Evolutionary conservation across 208 protist genomes (phyloP), one percentile per base, ranked within the genome.

Genomic region (Baffinella frigidus): DNA sequence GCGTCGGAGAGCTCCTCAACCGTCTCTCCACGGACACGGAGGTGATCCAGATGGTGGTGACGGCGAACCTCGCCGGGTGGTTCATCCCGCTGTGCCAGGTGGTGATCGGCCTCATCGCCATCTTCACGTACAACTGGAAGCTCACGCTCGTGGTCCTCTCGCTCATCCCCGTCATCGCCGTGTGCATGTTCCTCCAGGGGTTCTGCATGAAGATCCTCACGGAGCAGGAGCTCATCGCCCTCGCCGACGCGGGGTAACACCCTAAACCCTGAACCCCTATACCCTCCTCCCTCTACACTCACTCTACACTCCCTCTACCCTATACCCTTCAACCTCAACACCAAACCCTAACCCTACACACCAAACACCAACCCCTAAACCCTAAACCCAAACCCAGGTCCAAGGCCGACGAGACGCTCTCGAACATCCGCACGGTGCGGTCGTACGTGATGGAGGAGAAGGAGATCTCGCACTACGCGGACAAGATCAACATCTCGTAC

Each of bases 111-210:
- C 33, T 92, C 17, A 92, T 92, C 72, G 89, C 89, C 64, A 92
- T 92, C 50, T 92, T 92, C 68, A 92, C 89, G 27, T 92, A 92
- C 89, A 92, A 92, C 89, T 92, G 89, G 89, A 92, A 92, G 89
- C 44, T 92, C 24, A 92, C 89, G 33, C 72, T 92, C 9, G 89
- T 92, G 30, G 89, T 92, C 39, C 89, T 92, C 35, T 92, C 89
- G 43, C 68, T 92, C 9, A 92, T 92, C 48, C 89, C 89, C 24
- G 89, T 92, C 33, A 92, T 92, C 41, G 89, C 89, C 33, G 89
- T 92, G 10, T 92, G 89, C 89, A 92, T 92, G 89, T 92, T 92
- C 89, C 43, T 92, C n/a, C 89, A 92, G 39, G 89, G 89, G 24
- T 92, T 92, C 89, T 92, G 89, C 72, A 92, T 92, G 89, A 92